These are phyloP conservation scores for Phytophthora lateralis DNA, from an alignment of 352 stramenopile genomes.

Conservation along the genomic window DNA sequence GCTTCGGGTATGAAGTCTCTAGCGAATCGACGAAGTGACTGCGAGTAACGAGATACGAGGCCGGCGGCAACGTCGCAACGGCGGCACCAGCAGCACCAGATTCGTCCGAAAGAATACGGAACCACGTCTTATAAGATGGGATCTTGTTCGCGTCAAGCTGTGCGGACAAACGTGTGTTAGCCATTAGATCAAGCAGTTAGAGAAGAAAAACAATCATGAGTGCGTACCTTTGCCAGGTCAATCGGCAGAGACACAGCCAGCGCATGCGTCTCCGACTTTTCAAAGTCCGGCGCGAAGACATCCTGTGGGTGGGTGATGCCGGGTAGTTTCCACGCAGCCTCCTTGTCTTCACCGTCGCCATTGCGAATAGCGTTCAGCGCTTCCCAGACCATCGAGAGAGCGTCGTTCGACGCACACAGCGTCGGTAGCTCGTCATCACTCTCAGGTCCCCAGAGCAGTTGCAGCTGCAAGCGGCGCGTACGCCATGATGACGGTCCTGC, in stretches of 20 bases:
- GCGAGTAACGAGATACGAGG: constrained; percentile 71
- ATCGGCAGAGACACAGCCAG: constrained; percentile 51
- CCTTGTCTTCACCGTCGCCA: constrained; percentile 35
- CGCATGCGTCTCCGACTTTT: constrained; percentile 45
- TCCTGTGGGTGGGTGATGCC: constrained; percentile 66
- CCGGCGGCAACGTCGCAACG: constrained; percentile 69
- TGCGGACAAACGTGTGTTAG: background rate
- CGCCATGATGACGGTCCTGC: constrained; percentile 64
- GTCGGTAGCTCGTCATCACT: constrained; percentile 53
- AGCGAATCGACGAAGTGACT: constrained; percentile 58
- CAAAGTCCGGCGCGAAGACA: constrained; percentile 40
- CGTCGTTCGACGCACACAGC: constrained; percentile 69
- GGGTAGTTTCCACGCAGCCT: constrained; percentile 49
- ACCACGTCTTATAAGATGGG: constrained; percentile 68
- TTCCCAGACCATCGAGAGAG: constrained; percentile 61
- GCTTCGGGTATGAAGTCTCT: constrained; percentile 73
- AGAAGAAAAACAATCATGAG: background rate
- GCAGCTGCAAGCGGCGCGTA: constrained; percentile 67
- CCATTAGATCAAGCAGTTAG: background rate
- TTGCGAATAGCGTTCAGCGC: constrained; percentile 55
- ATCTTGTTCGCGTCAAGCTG: constrained; percentile 67
- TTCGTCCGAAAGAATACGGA: constrained; percentile 78
- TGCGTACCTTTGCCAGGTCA: constrained; percentile 51
- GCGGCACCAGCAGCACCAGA: constrained; percentile 65
- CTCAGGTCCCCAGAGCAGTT: constrained; percentile 71